These are phyloP conservation scores for Ceratocystis alfenasii DNA, from an alignment of 2,329 filamentous ascomycete species.

Conservation along the genomic window DNA sequence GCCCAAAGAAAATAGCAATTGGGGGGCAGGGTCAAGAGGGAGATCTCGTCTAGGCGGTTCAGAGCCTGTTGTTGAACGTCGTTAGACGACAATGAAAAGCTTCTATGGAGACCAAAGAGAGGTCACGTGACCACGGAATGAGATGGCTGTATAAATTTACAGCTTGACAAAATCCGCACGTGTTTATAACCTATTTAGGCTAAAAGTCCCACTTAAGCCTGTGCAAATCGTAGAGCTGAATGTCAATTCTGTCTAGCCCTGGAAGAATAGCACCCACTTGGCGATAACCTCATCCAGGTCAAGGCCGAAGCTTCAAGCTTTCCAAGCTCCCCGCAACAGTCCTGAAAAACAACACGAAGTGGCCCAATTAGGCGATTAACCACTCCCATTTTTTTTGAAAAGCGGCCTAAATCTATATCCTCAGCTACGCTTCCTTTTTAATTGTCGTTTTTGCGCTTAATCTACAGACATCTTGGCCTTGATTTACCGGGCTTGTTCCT, in stretches of 20 bases:
- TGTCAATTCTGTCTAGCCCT: conserved; percentile 6
- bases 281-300: background rate
- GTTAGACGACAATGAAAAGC: background rate
- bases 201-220: background rate
- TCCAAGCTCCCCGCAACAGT: background rate
- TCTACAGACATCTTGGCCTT: background rate
- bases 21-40: too few relatives aligned
- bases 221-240: background rate
- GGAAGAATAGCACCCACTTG: background rate
- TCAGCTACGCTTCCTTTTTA: background rate
- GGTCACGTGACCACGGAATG: background rate
- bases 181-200: background rate
- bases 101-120: background rate
- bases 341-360: background rate
- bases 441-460: background rate
- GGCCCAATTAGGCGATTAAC: background rate
- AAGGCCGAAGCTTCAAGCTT: background rate
- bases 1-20: too few relatives aligned
- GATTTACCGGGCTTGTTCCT: background rate
- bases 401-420: background rate
- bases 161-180: background rate
- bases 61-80: too few relatives aligned
- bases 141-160: background rate
- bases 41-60: too few relatives aligned
- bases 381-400: background rate